These are phyloP conservation scores for Canavalia ensiformis DNA, from an alignment of 306 rosid genomes.

Conservation along the genomic window DNA sequence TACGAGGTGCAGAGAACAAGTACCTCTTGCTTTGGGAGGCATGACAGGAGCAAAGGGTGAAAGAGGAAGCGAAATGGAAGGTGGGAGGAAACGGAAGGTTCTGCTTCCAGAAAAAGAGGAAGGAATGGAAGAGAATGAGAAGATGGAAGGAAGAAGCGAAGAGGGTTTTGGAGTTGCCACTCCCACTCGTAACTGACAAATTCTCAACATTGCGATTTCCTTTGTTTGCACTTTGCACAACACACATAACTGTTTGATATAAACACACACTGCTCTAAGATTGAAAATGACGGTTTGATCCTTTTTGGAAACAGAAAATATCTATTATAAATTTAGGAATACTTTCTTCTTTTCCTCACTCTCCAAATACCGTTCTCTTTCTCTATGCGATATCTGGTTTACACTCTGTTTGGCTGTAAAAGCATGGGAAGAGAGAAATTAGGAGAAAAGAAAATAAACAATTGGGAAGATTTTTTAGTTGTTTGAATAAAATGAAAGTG, in stretches of 20 bases:
- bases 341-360: too few species aligned
- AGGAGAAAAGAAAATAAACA: too few species aligned
- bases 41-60: conserved; percentile 39
- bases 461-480: too few species aligned
- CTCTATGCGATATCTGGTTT: too few species aligned
- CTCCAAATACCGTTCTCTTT: too few species aligned
- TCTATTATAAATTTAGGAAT: too few species aligned
- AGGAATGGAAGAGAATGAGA: conserved; percentile 25
- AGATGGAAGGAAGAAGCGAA: conserved; percentile 3
- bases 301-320: not conserved
- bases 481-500: too few species aligned
- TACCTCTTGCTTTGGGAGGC: conserved; percentile 54
- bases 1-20: not conserved
- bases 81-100: conserved; percentile 49
- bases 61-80: conserved; percentile 44
- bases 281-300: not conserved
- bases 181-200: conserved; percentile 51
- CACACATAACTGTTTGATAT: not conserved
- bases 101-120: not conserved
- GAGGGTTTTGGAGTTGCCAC: conserved; percentile 40
- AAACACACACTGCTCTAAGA: too few species aligned
- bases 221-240: not conserved
- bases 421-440: too few species aligned
- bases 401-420: too few species aligned
- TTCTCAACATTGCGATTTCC: conserved; percentile 55